Base-by-base conservation (phyloP, 352 stramenopile genomes). In the Pythium aphanidermatum region DNA sequence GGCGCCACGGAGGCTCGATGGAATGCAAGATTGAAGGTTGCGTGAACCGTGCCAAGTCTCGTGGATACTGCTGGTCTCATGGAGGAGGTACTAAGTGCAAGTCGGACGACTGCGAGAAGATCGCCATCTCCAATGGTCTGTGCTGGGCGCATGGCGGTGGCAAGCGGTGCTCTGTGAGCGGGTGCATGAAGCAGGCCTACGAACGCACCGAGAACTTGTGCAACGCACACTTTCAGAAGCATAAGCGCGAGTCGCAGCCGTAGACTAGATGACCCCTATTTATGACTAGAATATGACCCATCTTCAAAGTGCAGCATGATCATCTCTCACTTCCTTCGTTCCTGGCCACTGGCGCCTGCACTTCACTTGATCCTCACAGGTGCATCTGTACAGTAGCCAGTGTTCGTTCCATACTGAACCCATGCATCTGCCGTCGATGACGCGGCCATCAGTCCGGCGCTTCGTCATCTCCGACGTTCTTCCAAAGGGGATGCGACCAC, bases 61-160 rank as follows among this genome's bases (percentile, higher is more conserved):
- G 74, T 20, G 80, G 80, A 3, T 80, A 82, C 40, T 92, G 80
- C 54, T 90, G 78, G 80, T 87, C 74, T 1, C 80, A 92, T 51
- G 80, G 80, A 29, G 80, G 80, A 5, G 80, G 80, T 14, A 84
- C 71, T 45, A 84, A 85, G 49, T 92, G 80, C 63, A 79, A 80
- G 40, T 39, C 50, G 9, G 60, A 68, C n/a, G 57, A 66, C 28
- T 92, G 80, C 46, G 67, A 78, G 44, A 89, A 85, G 57, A 85
- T 86, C 36, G 74, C 76, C 50, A 83, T 86, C 49, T 86, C 74
- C 2, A 85, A 85, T 46, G 74, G 67, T 0, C 53, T 86, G 5
- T 89, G 77, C 51, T 86, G 77, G 74, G 74, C 77, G 7, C 71
- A 89, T 40, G 77, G 77, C 25, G 77, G 77, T 27, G 77, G 77